Base-by-base conservation (phyloP, 148 eudicot genomes). In the Amaranthus palmeri region DNA sequence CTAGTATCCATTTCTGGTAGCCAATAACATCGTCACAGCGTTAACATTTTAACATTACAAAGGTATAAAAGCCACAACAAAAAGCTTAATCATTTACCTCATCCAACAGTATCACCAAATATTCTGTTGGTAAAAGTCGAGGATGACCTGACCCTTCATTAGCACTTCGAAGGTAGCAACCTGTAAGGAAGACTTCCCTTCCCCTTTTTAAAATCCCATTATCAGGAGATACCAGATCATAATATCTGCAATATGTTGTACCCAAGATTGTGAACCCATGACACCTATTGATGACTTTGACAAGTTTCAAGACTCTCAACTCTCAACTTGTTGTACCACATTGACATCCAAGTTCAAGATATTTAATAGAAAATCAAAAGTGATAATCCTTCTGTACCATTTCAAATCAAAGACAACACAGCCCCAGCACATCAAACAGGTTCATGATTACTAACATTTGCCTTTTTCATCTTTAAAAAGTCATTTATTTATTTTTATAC, bases 51-150 rank as follows among this genome's bases (percentile, higher is more conserved):
- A 65, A 68, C 41, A 64, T 17, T 45, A 1, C 45, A 49, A 13
- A 41, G 14, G 14, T 54, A 50, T 13, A 47, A 56, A 45, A 8
- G 15, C 17, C 42, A 60, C 58, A 53, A 14, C 62, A 55, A 14
- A 17, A 72, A 40, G 62, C 44, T 25, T 55, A 45, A 47, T 10
- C 44, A 75, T 18, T 41, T 87, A 95, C 98, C 97, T 91, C 97
- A 75, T 95, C 97, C 77, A 95, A 81, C 75, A 95, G 61, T 74
- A 90, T 81, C 74, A 95, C 92, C 70, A 95, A 68, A 76, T 95
- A 91, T 74, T 95, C 98, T 49, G 97, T 91, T 71, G 98, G 98
- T 70, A 95, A 73, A 74, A 95, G 91, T 65, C 98, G 84, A 67
- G 87, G 73, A 73, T 65, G 59, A 58, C 79, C 87, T 72, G 87